Base-by-base conservation (phyloP, 2,329 filamentous ascomycete genomes). In the Penicillium hordei region DNA sequence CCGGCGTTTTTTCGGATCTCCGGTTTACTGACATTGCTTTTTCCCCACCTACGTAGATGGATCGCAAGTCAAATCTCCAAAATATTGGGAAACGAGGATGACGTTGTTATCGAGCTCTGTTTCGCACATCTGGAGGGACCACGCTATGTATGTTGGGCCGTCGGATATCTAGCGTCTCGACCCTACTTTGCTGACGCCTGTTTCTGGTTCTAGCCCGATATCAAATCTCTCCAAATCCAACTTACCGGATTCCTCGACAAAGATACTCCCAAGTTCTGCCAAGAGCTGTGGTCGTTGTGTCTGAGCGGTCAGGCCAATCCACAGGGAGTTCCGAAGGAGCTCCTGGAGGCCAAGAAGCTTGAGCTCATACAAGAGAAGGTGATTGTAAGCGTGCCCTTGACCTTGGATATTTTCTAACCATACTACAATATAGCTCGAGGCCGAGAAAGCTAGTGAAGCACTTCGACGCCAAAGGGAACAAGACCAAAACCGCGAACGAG, bases 281-380 rank as follows among this genome's bases (percentile, higher is more conserved):
- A 96, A 72, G 91, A 97, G 62, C 78, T 99, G 13, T 99, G 94
- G 94, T 90, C 88, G 58, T 80, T 99, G 19, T 89, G 93, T 67
- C 78, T 99, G 45, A 97, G 93, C 74, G 94, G 92, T 10, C 94
- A 99, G 75, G 81, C 84, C 40, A 96, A 88, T 72, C 87, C 91
- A 0, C 89, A 94, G 72, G 94, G 94, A 54, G 92, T 99, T 13
- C 93, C 94, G 0, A 93, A 96, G 75, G 93, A 97, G 75, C 82
- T 99, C 42, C 79, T 99, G 3, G 94, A 99, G 73, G 93, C 93
- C 0, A 99, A 99, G 81, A 99, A 97, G 77, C 79, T 90, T 44
- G 94, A 99, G 76, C 81, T 99, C 48, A 91, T 94, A 61, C 91
- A 97, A 76, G 92, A 97, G 76, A 96, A 96, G 88, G 93, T 95